Evolutionary conservation across 495 filamentous ascomycete species (phyloP).

Genomic region (Talaromyces liani): DNA sequence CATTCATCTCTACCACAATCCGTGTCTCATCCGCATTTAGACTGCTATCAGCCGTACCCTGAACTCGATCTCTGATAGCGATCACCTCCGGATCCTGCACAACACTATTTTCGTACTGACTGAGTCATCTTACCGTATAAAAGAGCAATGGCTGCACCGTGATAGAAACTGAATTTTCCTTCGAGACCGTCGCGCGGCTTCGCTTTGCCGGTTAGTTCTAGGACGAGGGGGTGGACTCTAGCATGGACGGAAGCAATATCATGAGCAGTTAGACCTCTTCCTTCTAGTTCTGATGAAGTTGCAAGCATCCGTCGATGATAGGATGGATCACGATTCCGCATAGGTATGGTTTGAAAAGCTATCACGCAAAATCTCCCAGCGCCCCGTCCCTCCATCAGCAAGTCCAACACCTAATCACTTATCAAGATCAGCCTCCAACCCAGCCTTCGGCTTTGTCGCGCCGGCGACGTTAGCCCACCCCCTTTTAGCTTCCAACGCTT

Average conservation of each 20-base stretch:
- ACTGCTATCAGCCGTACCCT: slow-evolving; percentile 21
- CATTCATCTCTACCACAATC: slow-evolving; percentile 25
- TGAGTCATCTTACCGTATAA: slow-evolving; percentile 43
- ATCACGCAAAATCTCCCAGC: slow-evolving; percentile 46
- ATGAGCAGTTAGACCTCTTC: slow-evolving; percentile 14
- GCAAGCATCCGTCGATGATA: slow-evolving; percentile 42
- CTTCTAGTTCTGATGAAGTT: slow-evolving; percentile 32
- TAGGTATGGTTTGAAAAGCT: slow-evolving; percentile 52
- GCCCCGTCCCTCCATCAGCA: slow-evolving; percentile 14
- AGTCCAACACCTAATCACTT: slow-evolving; percentile 9
- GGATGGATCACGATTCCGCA: slow-evolving; percentile 53
- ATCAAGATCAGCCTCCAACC: slow-evolving; percentile 2
- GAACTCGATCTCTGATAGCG: slow-evolving; percentile 29
- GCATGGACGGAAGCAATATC: slow-evolving; percentile 23
- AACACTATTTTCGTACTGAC: slow-evolving; percentile 39
- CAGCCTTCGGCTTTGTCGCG: neutral
- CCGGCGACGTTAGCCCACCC: slow-evolving; percentile 48
- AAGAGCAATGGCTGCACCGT: slow-evolving; percentile 41
- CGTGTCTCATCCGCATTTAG: slow-evolving; percentile 36
- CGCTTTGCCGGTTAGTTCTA: slow-evolving; percentile 46
- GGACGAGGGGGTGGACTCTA: slow-evolving; percentile 43
- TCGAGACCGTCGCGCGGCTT: slow-evolving; percentile 42
- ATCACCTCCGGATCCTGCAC: slow-evolving; percentile 30
- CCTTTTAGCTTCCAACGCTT: slow-evolving; percentile 38
- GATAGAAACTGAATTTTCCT: slow-evolving; percentile 48